Percentiles rank a stretch among this genome's conserved stretches.
phyloP scores from a whole-genome alignment of 352 stramenopile species.

The Phytophthora crassamura region DNA sequence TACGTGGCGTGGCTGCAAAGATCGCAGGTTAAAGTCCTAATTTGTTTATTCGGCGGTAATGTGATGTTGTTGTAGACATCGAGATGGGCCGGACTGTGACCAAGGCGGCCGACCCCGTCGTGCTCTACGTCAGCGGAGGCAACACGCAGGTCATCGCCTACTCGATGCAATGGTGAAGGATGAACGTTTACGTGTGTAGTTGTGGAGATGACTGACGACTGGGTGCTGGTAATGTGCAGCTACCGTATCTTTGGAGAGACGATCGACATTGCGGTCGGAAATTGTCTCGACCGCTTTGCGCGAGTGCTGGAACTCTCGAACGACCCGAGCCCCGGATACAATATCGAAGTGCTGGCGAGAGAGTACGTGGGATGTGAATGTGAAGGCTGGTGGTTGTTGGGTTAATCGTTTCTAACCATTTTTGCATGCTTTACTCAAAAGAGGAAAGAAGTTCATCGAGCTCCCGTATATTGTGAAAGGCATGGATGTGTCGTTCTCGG shows the following conservation, averaged over 20 bases:
- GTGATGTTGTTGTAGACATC: conserved; percentile 88
- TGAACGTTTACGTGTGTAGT: conserved; percentile 8
- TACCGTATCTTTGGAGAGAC: conserved; percentile 99
- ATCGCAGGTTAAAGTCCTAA: not conserved
- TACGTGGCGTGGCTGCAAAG: conserved; percentile 39
- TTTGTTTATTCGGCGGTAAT: conserved; percentile 3
- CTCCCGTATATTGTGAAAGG: conserved; percentile 99
- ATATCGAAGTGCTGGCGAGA: conserved; percentile 99
- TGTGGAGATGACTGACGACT: not conserved
- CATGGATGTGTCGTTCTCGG: conserved; percentile 99
- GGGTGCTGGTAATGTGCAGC: conserved; percentile 40
- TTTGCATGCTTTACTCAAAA: no score
- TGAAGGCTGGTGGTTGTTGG: not conserved
- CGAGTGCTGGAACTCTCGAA: conserved; percentile 97
- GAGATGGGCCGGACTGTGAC: conserved; percentile 99
- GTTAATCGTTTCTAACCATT: no score
- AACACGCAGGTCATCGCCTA: conserved; percentile 98
- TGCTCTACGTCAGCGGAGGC: conserved; percentile 99
- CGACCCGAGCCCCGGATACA: conserved; percentile 98
- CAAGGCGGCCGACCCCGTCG: conserved; percentile 95
- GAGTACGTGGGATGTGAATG: conserved; percentile 52
- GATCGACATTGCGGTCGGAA: conserved; percentile 99
- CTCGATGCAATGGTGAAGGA: conserved; percentile 77
- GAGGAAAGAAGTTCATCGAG: conserved; percentile 93
- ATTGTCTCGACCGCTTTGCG: conserved; percentile 99